A percentile compares a stretch with the other conserved stretches of the same genome.
Conservation (phyloP, 768 basidiomycete species). For the Boletus pseudopeckii region DNA sequence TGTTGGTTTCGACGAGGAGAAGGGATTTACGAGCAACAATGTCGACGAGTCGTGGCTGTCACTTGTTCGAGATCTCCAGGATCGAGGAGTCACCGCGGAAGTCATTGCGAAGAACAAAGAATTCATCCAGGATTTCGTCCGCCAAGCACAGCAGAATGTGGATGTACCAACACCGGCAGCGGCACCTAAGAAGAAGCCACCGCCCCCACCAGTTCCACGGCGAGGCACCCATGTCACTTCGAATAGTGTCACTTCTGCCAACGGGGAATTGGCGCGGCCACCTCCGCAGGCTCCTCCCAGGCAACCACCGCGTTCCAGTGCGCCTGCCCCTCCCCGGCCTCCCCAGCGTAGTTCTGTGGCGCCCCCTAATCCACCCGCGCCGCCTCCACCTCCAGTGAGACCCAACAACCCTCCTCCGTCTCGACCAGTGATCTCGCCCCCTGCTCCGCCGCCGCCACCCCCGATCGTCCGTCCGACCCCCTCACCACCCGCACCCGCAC, state of each 20-base stretch:
- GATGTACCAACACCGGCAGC: slow-evolving; percentile 40
- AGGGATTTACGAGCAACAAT: slow-evolving; percentile 80
- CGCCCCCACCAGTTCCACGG: slow-evolving; percentile 35
- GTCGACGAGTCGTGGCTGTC: slow-evolving; percentile 90
- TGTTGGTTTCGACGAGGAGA: slow-evolving; percentile 88
- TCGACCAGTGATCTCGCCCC: slow-evolving; percentile 32
- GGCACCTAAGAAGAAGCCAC: slow-evolving; percentile 42
- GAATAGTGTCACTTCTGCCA: slow-evolving; percentile 24
- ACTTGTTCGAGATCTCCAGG: slow-evolving; percentile 63
- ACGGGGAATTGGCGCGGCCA: slow-evolving; percentile 22
- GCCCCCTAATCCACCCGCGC: slow-evolving; percentile 22
- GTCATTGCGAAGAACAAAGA: slow-evolving; percentile 77
- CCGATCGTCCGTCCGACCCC: slow-evolving; percentile 21
- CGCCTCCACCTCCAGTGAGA: slow-evolving; percentile 33
- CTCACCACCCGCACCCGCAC: slow-evolving; percentile 24
- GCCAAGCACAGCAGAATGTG: slow-evolving; percentile 38
- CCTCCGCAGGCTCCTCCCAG: slow-evolving; percentile 35
- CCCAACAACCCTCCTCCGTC: slow-evolving; percentile 31
- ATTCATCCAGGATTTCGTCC: slow-evolving; percentile 83
- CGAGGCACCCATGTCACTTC: slow-evolving; percentile 27
- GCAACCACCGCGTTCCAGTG: slow-evolving; percentile 25
- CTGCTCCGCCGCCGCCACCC: slow-evolving; percentile 26
- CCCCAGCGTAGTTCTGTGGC: slow-evolving; percentile 30
- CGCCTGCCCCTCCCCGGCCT: slow-evolving; percentile 13
- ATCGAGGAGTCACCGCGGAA: slow-evolving; percentile 61